Percentiles rank a stretch among this genome's conserved stretches.
phyloP scores from a whole-genome alignment of 1,284 basidiomycete genomes.

The Leucoagaricus sp. region DNA sequence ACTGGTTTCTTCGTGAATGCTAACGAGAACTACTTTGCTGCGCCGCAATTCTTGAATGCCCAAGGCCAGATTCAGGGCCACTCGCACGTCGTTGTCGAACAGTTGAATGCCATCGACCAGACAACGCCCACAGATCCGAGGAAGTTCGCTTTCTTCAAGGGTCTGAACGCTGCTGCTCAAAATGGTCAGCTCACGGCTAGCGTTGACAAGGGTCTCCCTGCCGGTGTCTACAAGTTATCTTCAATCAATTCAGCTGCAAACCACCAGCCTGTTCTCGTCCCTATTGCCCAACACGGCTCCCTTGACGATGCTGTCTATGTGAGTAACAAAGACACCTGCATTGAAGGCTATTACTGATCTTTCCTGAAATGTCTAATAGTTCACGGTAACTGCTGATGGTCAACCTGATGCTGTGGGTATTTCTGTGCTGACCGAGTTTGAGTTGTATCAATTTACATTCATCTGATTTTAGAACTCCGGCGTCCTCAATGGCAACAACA shows the following conservation, averaged over 20 bases:
- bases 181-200: slow-evolving; percentile 48
- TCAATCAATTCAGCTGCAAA: slow-evolving; percentile 56
- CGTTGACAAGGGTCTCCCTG: slow-evolving; percentile 53
- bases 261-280: slow-evolving; percentile 54
- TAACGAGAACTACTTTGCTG: slow-evolving; percentile 56
- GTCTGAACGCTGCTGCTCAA: slow-evolving; percentile 44
- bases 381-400: slow-evolving; percentile 43
- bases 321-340: slow-evolving; percentile 20
- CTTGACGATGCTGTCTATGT: slow-evolving; percentile 54
- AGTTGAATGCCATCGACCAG: slow-evolving; percentile 40
- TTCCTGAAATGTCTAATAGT: slow-evolving; percentile 34
- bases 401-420: slow-evolving; percentile 17
- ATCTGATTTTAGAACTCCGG: not conserved
- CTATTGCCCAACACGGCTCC: slow-evolving; percentile 53
- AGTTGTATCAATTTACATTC: not conserved
- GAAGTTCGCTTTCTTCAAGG: slow-evolving; percentile 64
- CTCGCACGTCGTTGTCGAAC: slow-evolving; percentile 58
- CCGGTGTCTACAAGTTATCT: slow-evolving; percentile 55
- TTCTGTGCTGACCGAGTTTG: not conserved
- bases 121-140: slow-evolving; percentile 47
- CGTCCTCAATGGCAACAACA: not conserved
- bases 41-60: slow-evolving; percentile 54
- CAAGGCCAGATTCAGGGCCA: slow-evolving; percentile 55
- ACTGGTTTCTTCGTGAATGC: slow-evolving; percentile 59
- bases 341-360: slow-evolving; percentile 8